Evolutionary conservation across 441 rosid species (phyloP).

Genomic region (Sinapis alba): DNA sequence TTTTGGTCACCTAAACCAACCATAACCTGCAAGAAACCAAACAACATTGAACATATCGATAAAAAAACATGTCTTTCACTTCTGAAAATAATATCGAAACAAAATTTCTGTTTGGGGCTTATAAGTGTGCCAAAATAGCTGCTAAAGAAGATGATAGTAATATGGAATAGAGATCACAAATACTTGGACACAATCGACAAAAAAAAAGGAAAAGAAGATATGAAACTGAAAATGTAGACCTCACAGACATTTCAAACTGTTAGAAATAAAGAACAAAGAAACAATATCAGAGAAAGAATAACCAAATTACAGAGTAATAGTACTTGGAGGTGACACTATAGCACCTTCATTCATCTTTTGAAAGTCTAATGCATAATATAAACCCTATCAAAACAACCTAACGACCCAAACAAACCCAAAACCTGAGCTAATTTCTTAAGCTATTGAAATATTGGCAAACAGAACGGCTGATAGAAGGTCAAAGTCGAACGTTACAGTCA

Average conservation of each 20-base stretch:
- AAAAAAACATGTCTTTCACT: not conserved
- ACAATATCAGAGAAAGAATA: not conserved
- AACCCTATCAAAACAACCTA: not conserved
- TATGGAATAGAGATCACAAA: not conserved
- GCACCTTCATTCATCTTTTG: not conserved
- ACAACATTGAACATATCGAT: not conserved
- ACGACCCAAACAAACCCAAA: not conserved
- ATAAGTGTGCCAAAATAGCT: not conserved
- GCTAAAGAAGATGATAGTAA: not conserved
- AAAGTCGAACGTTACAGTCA: not conserved
- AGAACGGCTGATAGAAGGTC: not conserved
- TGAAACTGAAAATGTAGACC: not conserved
- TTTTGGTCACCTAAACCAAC: constrained; percentile 82
- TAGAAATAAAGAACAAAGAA: not conserved
- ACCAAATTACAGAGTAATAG: not conserved
- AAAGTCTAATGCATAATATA: not conserved
- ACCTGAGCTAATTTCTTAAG: not conserved
- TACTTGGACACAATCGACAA: not conserved
- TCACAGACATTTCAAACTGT: not conserved
- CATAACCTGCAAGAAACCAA: constrained; percentile 64
- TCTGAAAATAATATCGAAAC: not conserved
- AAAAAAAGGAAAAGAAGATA: not conserved
- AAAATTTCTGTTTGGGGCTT: not conserved
- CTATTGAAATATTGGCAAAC: not conserved
- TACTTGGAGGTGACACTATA: not conserved